Base-by-base conservation (phyloP, 2,329 filamentous ascomycete genomes). In the Colletotrichum neosansevieriae region DNA sequence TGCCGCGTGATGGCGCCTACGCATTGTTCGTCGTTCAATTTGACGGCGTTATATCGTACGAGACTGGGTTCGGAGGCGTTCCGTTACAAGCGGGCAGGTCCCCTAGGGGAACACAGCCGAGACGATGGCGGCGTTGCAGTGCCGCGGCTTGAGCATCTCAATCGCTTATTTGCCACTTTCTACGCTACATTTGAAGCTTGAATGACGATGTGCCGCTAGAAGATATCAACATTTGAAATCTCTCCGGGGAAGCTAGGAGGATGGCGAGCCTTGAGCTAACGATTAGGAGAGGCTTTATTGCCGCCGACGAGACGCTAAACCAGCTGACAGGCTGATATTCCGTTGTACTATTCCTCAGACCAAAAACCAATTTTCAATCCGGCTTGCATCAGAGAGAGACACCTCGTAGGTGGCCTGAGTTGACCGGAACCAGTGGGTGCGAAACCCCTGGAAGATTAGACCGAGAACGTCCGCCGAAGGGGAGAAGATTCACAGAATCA, bases 301-400 rank as follows among this genome's bases (percentile, higher is more conserved):
- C 56, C 40, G 21, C 29, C 40, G 12, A 4, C 10, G 29, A 47
- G 29, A 36, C 3, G 32, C 44, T 32, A 40, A 21, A 5, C 17
- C 9, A 7, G 44, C 56, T 50, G 57, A 42, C 57, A 50, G 44
- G 44, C 17, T 19, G 32, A 29, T 6, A 13, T n/a, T 2, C 17
- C n/a, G 36, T 9, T 9, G 6, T 29, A 7, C 29, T 29, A 2
- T 2, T 38, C 36, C 36, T 12, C 36, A 1, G 4, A 4, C 40
- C 34, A 6, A 19, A 29, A 29, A 5, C 13, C 34, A 24, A 13
- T 15, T 6, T 24, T 21, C 11, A n/a, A 54, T 0, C 51, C 34
- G n/a, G 51, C 13, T 19, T 1, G 44, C 57, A 50, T 11, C 57
- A 42, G 57, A 44, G 44, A 59, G 45, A 50, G 57, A 59, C 57